Percentiles rank a stretch among this genome's conserved stretches.
These are phyloP conservation scores for Sarocladium strictum DNA, from an alignment of 2,329 filamentous ascomycete species.

Conservation along the genomic window DNA sequence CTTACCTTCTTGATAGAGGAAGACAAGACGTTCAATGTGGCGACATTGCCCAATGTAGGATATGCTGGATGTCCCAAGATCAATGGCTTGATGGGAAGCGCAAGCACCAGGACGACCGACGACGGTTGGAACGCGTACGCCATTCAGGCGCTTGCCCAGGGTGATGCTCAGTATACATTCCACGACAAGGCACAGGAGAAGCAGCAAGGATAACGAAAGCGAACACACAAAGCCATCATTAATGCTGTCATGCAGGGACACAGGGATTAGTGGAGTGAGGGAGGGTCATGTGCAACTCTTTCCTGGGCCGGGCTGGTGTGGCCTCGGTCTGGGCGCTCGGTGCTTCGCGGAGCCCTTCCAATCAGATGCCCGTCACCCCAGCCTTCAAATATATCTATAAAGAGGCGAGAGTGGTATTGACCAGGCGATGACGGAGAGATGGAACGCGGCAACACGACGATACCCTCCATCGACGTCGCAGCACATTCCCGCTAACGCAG, in stretches of 20 bases:
- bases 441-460: constrained; percentile 3
- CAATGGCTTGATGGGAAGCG: too few relatives aligned
- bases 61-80: too few relatives aligned
- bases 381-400: neutral
- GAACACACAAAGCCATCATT: neutral
- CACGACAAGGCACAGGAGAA: too few relatives aligned
- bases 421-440: neutral
- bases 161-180: too few relatives aligned
- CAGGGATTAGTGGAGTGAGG: constrained; percentile 8
- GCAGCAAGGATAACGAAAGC: neutral
- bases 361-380: constrained; percentile 3
- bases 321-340: constrained; percentile 8
- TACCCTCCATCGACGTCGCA: neutral
- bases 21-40: too few relatives aligned
- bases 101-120: too few relatives aligned
- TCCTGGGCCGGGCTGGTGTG: neutral
- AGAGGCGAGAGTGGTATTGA: neutral
- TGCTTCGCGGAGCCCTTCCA: constrained; percentile 2
- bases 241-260: constrained; percentile 8
- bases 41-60: too few relatives aligned
- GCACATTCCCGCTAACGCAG: constrained; percentile 8
- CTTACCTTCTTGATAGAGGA: too few relatives aligned
- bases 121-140: too few relatives aligned
- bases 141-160: too few relatives aligned
- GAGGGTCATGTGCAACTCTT: constrained; percentile 6